Conservation (phyloP, 768 basidiomycete species). For the Boletus patriciae region DNA sequence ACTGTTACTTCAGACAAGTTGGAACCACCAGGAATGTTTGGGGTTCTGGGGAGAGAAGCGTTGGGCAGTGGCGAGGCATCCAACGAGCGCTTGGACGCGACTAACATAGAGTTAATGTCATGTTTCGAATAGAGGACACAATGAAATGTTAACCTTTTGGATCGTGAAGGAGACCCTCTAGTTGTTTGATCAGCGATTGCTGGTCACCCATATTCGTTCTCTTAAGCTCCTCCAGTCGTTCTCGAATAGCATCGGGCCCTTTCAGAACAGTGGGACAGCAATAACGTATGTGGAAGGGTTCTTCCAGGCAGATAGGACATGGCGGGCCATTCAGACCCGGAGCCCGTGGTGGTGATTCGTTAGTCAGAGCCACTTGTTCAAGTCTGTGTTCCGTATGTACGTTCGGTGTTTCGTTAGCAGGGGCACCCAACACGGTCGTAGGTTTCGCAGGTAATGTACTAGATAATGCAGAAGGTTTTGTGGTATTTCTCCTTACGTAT, state of each 20-base stretch:
- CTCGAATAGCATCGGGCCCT: constrained; percentile 44
- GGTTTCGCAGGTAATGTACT: not conserved
- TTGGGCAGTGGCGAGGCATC: not conserved
- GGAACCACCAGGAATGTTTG: constrained; percentile 33
- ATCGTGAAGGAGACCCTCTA: constrained; percentile 38
- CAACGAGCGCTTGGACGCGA: not conserved
- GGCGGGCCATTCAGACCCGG: constrained; percentile 5
- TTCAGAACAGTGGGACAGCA: constrained; percentile 49
- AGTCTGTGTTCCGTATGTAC: not conserved
- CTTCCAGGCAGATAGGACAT: constrained; percentile 49
- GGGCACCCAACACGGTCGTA: not conserved
- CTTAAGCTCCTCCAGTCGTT: constrained; percentile 47
- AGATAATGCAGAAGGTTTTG: constrained; percentile 5
- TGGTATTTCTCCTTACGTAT: constrained; percentile 6
- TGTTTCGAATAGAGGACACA: not conserved
- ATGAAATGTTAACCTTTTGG: constrained; percentile 24
- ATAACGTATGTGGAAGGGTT: constrained; percentile 48
- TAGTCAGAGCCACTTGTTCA: not conserved
- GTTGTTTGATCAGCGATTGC: constrained; percentile 39
- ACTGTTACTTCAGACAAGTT: constrained; percentile 38
- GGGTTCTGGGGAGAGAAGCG: constrained; percentile 11
- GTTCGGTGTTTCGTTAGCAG: not conserved
- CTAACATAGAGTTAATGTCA: constrained; percentile 14
- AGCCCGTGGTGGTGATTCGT: not conserved
- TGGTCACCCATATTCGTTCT: constrained; percentile 20